Conservation (phyloP, 805 yeast species). For the Yarrowia porcina region DNA sequence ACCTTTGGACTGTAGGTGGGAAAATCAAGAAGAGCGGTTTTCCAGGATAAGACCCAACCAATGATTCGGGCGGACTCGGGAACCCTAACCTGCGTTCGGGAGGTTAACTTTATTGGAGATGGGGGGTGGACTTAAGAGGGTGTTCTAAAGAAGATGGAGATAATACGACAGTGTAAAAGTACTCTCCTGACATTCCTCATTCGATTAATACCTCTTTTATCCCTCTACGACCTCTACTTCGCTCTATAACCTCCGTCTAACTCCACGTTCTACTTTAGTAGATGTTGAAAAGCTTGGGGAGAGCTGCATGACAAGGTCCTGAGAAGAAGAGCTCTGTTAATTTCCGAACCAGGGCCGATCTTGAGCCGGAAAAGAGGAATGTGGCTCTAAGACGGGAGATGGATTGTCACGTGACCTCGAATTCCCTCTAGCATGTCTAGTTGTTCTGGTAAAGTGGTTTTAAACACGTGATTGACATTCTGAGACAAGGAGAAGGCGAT, state of each 20-base stretch:
- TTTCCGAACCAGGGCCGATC: no score
- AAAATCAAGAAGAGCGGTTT: constrained; percentile 22
- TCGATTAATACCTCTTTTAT: not conserved
- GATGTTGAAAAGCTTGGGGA: constrained; percentile 1
- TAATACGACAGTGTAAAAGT: not conserved
- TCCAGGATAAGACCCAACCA: constrained; percentile 15
- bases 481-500: no score
- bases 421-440: no score
- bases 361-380: not conserved
- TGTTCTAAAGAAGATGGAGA: not conserved
- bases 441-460: no score
- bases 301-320: not conserved
- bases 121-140: not conserved
- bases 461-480: no score
- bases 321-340: not conserved
- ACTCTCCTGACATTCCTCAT: not conserved
- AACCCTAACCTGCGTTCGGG: constrained; percentile 17
- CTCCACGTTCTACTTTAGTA: no score
- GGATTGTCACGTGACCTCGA: no score
- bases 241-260: not conserved
- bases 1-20: constrained; percentile 17
- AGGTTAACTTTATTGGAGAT: constrained; percentile 4
- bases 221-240: not conserved
- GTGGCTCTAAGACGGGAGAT: no score
- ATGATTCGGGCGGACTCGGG: constrained; percentile 23